Evolutionary conservation across 352 stramenopile species (phyloP), one percentile per base, ranked within the genome.

Genomic region (Phytophthora pisi): DNA sequence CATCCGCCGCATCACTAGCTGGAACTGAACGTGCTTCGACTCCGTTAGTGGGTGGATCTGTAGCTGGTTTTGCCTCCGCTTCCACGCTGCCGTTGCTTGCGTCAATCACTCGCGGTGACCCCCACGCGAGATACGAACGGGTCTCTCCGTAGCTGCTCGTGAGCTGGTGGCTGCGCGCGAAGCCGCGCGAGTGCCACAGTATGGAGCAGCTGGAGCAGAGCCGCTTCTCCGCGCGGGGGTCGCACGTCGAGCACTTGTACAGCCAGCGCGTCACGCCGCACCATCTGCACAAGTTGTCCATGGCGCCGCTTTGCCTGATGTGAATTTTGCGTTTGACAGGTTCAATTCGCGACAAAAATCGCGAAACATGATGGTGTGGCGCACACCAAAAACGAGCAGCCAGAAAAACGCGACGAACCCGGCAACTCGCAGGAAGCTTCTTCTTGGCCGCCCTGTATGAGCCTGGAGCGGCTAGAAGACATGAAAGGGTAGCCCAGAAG

Each of bases 101-200:
- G 43, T 43, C 16, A 10, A 16, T 11, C 34, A 16, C 34, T 15
- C 34, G 34, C 16, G 38, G 45, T 3, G 49, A 15, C 11, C 26
- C 64, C 74, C 74, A 81, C 9, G 50, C 53, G 45, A 50, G 54
- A 61, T 66, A 81, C 4, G 70, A 65, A 15, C 53, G 66, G 13
- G 50, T 72, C 24, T 65, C 49, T 34, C 72, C 73, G 18, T 64
- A 28, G 49, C 28, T 45, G 31, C 38, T 79, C 31, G 62, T 69
- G 43, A 84, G 51, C 42, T 59, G 55, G 51, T 86, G 78, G 51
- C 61, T 66, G 36, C 75, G 51, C 13, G 63, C 68, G 50, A 66
- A 67, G 15, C 78, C 78, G 15, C 78, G 73, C 34, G 70, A 72
- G 61, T 86, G 78, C 78, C 78, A 86, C 10, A 65, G 53, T 16